phyloP scores from a whole-genome alignment of 1,284 basidiomycete species.

The Golubevia sp. region DNA sequence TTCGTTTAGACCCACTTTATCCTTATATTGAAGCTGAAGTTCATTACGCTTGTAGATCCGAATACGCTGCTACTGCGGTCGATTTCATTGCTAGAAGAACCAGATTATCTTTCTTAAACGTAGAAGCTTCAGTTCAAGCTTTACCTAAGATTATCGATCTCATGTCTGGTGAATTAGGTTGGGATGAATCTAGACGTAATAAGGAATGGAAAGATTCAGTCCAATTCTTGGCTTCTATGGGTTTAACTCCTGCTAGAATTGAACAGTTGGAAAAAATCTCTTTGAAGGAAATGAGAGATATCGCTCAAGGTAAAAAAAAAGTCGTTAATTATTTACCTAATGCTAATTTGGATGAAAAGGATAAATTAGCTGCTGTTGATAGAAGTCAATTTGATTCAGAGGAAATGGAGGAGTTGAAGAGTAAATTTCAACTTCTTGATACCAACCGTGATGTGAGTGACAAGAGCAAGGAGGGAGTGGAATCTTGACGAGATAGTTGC shows the following conservation, averaged over 20 bases:
- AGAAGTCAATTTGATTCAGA: constrained; percentile 45
- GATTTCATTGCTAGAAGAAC: constrained; percentile 92
- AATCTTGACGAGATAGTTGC: too few relatives aligned
- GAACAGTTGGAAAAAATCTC: constrained; percentile 31
- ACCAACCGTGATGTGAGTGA: constrained; percentile 31
- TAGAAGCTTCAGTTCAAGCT: constrained; percentile 55
- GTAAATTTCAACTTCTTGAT: constrained; percentile 44
- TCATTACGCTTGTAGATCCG: constrained; percentile 83
- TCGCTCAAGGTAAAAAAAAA: constrained; percentile 15
- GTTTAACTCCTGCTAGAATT: constrained; percentile 40
- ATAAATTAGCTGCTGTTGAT: constrained; percentile 26
- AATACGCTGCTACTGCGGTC: constrained; percentile 86
- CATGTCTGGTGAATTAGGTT: constrained; percentile 57
- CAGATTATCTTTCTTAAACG: constrained; percentile 87
- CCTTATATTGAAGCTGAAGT: constrained; percentile 94
- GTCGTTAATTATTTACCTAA: too few relatives aligned
- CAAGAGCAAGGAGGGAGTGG: too few relatives aligned
- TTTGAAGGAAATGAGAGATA: constrained; percentile 37
- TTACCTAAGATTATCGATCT: constrained; percentile 56
- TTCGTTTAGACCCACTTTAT: constrained; percentile 75
- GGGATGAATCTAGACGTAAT: constrained; percentile 39
- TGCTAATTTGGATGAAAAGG: constrained; percentile 27
- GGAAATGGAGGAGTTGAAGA: constrained; percentile 42
- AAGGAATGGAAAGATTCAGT: constrained; percentile 43
- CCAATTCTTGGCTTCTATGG: constrained; percentile 51